These are phyloP conservation scores for Akanthomyces lecanii DNA, from an alignment of 2,329 filamentous ascomycete species.

Conservation along the genomic window DNA sequence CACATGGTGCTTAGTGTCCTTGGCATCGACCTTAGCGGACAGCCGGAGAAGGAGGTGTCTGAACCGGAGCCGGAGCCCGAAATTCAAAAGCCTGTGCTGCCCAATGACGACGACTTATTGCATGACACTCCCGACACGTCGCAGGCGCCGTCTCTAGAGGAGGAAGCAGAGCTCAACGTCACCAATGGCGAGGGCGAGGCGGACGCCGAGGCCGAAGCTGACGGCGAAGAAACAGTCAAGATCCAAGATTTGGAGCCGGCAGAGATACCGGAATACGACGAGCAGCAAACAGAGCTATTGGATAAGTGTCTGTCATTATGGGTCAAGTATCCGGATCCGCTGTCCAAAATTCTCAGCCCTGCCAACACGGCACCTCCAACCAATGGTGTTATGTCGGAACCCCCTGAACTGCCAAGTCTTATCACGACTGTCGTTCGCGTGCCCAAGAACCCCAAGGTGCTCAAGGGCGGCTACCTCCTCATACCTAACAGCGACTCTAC, in stretches of 20 bases:
- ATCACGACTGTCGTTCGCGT: conserved; percentile 73
- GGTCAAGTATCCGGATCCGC: conserved; percentile 55
- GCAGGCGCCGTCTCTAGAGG: conserved; percentile 35
- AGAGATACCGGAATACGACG: conserved; percentile 40
- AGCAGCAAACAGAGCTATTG: conserved; percentile 44
- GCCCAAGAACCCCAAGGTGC: conserved; percentile 72
- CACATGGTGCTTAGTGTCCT: conserved; percentile 62
- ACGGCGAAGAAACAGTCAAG: conserved; percentile 23
- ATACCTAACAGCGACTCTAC: conserved; percentile 77
- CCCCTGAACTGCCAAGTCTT: conserved; percentile 56
- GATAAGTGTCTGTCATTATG: conserved; percentile 61
- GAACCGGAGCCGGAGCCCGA: conserved; percentile 34
- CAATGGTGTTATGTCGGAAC: conserved; percentile 52
- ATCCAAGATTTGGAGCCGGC: conserved; percentile 17
- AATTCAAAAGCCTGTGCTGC: conserved; percentile 39
- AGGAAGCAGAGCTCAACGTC: conserved; percentile 23
- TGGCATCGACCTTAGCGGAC: conserved; percentile 39
- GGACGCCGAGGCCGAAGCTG: conserved; percentile 20
- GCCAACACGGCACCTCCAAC: conserved; percentile 64
- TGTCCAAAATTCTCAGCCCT: conserved; percentile 52
- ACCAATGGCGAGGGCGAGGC: conserved; percentile 23
- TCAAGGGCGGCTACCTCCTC: conserved; percentile 85
- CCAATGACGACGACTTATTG: conserved; percentile 53
- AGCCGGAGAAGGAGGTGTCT: conserved; percentile 27
- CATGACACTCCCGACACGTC: conserved; percentile 54